Conservation (phyloP, 139 green algal genomes). For the Gonium pectorale region DNA sequence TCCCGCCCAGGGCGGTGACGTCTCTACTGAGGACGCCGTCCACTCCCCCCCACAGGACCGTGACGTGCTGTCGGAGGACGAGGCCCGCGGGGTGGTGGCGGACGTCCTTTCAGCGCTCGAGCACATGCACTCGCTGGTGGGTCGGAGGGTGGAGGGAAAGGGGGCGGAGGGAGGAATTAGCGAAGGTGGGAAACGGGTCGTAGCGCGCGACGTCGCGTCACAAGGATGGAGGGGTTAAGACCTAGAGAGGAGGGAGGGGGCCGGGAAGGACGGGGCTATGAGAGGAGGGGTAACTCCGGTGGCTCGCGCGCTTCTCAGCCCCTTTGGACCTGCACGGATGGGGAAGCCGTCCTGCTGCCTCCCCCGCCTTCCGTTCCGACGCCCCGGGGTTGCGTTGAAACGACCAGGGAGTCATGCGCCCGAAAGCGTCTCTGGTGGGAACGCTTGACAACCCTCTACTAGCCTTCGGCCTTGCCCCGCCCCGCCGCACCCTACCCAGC, state of each 20-base stretch:
- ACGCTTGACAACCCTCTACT: too few relatives aligned
- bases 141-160: not conserved
- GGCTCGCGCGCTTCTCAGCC: not conserved
- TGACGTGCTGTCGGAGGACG: not conserved
- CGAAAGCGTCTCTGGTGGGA: too few relatives aligned
- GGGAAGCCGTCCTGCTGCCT: too few relatives aligned
- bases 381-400: too few relatives aligned
- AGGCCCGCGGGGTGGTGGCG: not conserved
- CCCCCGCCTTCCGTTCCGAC: too few relatives aligned
- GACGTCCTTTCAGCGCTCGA: conserved; percentile 1
- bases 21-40: not conserved
- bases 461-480: too few relatives aligned
- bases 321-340: too few relatives aligned
- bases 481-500: too few relatives aligned
- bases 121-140: conserved; percentile 2
- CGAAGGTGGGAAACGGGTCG: too few relatives aligned
- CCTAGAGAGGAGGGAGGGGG: not conserved
- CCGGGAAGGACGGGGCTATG: not conserved
- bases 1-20: not conserved
- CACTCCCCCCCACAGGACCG: not conserved
- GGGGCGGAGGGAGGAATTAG: too few relatives aligned
- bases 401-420: too few relatives aligned
- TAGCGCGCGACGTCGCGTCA: too few relatives aligned
- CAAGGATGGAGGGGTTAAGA: not conserved
- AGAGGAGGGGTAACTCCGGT: not conserved